Conservation (phyloP, 1,139 yeast species). For the Petasospora fabianii region DNA sequence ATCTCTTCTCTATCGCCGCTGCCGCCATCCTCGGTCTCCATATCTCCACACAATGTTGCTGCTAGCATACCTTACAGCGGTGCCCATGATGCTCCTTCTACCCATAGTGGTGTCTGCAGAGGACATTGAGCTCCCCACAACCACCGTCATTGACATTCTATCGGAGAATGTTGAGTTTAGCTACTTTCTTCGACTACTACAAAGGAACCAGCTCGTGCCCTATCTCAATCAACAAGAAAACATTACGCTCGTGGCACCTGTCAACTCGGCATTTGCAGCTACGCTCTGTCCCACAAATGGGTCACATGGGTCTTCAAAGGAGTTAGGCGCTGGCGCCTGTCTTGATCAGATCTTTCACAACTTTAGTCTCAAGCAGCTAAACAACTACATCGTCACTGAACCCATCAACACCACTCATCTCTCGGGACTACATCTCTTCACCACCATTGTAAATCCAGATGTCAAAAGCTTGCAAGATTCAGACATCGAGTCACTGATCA, state of each 20-base stretch:
- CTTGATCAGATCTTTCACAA: constrained; percentile 2
- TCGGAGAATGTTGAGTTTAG: constrained; percentile 75
- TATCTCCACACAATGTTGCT: no score
- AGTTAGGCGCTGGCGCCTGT: constrained; percentile 1
- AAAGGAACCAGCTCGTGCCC: constrained; percentile 66
- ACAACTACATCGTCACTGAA: constrained; percentile 29
- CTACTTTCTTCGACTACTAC: constrained; percentile 60
- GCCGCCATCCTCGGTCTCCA: no score
- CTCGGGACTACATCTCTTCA: constrained; percentile 27
- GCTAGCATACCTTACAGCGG: background rate
- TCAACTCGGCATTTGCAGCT: constrained; percentile 69
- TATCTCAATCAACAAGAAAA: constrained; percentile 59
- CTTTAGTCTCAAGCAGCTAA: constrained; percentile 14
- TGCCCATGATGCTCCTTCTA: no score
- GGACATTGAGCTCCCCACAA: constrained; percentile 8
- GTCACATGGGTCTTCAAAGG: no score
- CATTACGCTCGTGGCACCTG: constrained; percentile 80
- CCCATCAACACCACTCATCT: constrained; percentile 28
- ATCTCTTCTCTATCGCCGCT: no score
- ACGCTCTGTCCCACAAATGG: constrained; percentile 3
- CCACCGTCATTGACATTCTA: constrained; percentile 69
- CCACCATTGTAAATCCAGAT: constrained; percentile 21
- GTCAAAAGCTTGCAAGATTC: no score
- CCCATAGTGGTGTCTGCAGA: no score
- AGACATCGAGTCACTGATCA: no score